Evolutionary conservation across 768 basidiomycete species (phyloP).

Genomic region (Russula lepida): DNA sequence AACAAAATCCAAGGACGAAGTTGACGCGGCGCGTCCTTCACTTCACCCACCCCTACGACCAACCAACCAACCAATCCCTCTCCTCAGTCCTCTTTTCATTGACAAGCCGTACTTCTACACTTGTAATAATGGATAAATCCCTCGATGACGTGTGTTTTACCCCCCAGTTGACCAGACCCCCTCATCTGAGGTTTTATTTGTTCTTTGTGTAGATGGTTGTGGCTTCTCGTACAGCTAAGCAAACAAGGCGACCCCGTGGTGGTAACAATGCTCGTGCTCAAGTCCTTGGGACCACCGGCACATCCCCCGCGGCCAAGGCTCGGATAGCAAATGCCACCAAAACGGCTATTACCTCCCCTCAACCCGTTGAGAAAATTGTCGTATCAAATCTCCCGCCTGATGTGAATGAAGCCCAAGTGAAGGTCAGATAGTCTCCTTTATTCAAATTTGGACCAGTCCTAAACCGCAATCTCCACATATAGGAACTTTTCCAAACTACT

Average conservation of each 20-base stretch:
- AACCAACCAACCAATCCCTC: slow-evolving; percentile 8
- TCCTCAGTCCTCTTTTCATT: background rate
- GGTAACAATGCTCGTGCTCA: slow-evolving; percentile 43
- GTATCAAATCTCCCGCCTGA: slow-evolving; percentile 90
- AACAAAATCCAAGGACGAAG: background rate
- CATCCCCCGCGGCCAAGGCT: slow-evolving; percentile 44
- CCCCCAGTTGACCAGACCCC: slow-evolving; percentile 23
- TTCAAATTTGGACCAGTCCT: background rate
- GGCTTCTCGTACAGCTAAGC: slow-evolving; percentile 39
- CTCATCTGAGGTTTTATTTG: slow-evolving; percentile 22
- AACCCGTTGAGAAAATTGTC: slow-evolving; percentile 80
- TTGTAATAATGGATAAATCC: slow-evolving; percentile 62
- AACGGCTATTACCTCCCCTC: slow-evolving; percentile 29
- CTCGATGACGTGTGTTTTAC: slow-evolving; percentile 62
- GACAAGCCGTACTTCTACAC: background rate
- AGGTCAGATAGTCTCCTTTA: slow-evolving; percentile 44
- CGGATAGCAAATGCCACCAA: slow-evolving; percentile 38
- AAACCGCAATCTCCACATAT: slow-evolving; percentile 4
- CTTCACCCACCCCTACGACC: background rate
- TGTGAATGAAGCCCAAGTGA: slow-evolving; percentile 89
- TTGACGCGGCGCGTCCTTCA: background rate
- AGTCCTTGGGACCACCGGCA: slow-evolving; percentile 47
- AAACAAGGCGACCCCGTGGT: slow-evolving; percentile 33
- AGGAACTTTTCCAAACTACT: slow-evolving; percentile 92
- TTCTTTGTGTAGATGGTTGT: slow-evolving; percentile 50